phyloP scores from a whole-genome alignment of 495 filamentous ascomycete genomes.

The Daldinia decipiens region DNA sequence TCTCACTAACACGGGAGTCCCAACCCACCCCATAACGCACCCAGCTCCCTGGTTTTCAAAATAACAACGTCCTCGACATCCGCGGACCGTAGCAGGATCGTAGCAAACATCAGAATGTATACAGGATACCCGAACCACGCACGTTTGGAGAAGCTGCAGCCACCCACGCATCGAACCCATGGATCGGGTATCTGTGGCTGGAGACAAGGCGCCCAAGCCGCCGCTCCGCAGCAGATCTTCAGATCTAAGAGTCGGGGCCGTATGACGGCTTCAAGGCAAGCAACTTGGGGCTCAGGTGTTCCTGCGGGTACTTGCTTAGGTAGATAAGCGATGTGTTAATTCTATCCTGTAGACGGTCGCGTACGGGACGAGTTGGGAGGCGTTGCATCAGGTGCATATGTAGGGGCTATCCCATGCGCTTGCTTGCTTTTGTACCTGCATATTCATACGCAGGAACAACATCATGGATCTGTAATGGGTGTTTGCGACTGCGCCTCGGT shows the following conservation, averaged over 20 bases:
- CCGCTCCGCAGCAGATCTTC: background rate
- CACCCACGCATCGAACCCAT: background rate
- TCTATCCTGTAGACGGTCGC: background rate
- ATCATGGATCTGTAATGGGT: background rate
- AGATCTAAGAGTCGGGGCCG: conserved; percentile 2
- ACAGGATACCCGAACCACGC: background rate
- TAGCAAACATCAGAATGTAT: background rate
- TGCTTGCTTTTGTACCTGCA: conserved; percentile 2
- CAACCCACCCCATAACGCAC: background rate
- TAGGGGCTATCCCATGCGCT: background rate
- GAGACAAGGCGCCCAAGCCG: background rate
- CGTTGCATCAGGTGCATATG: background rate
- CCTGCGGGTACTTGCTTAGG: background rate
- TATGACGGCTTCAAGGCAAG: background rate
- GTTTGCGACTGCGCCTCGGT: background rate
- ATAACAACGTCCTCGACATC: background rate
- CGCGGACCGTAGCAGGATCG: background rate
- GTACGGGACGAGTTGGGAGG: background rate
- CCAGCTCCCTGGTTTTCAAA: background rate
- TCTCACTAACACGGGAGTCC: too few species aligned
- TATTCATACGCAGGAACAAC: background rate
- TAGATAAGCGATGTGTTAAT: background rate
- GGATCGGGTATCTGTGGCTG: background rate
- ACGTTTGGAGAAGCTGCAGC: background rate
- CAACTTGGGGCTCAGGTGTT: background rate